Base-by-base conservation (phyloP, 2,329 filamentous ascomycete genomes). In the Atkinsonella hypoxylon region DNA sequence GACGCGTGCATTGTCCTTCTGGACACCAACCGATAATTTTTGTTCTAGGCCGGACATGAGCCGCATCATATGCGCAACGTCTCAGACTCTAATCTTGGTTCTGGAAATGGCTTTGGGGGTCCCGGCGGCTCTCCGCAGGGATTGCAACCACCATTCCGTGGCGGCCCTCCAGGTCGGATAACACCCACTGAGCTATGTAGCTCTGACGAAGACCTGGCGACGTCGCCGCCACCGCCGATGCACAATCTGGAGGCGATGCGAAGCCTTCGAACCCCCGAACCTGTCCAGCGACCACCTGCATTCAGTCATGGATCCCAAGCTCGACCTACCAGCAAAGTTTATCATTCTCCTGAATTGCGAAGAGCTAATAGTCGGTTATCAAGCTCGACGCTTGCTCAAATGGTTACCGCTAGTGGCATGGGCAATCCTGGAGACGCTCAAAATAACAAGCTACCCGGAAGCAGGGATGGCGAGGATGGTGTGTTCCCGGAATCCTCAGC, bases 331-430 rank as follows among this genome's bases (percentile, higher is more conserved):
- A 81, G 78, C 53, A 80, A 64, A 43, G 87, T 87, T 0, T 81
- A 86, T 58, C 81, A 87, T 52, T 83, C 88, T 31, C 79, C 85
- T 13, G 87, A 93, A 62, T 74, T 91, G 59, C 83, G 87, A 55
- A 82, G 82, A 56, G 88, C 87, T 48, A 93, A 89, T 58, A 89
- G 85, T 58, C 83, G 89, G 20, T 82, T 97, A 64, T 95, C 93
- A 26, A 79, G 76, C 57, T 82, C 82, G 1, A 97, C 91, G 1
- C 73, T 96, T 44, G 77, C 83, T 43, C 89, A 96, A 62, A 75
- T 97, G 63, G 81, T 81, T 32, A 85, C 83, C 57, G 85, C 85
- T 44, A 80, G 79, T 49, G 78, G 77, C 20, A 65, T 79, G 46
- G 62, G 70, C 45, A 62, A 77, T 49, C 62, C 71, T 43, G 63